Evolutionary conservation across 2,329 filamentous ascomycete genomes (phyloP), one percentile per base, ranked within the genome.

Genomic region (Aureobasidium leucospermi): DNA sequence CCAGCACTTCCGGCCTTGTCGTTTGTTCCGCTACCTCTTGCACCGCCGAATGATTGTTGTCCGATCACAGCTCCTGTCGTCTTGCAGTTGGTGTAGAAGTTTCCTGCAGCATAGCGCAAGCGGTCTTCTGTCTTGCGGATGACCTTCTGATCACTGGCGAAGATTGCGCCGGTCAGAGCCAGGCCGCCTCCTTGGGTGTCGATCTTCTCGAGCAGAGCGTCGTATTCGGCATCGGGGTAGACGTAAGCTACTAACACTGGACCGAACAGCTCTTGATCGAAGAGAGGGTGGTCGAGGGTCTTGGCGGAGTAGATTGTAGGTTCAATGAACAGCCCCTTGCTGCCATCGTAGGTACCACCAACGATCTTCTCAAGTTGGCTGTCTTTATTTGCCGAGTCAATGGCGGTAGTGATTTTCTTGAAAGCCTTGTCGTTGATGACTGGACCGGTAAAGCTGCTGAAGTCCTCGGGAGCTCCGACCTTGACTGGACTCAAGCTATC

Each of bases 81-180:
- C 72, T 83, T 83, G 70, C 78, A 81, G 69, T 83, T 83, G 59
- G 81, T 72, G 67, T 83, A 83, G 53, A 84, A 79, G 72, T 82
- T 84, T 48, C 81, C 81, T 8, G 80, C 81, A 13, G 79, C 73
- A 65, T 82, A 79, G 43, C 79, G 76, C 28, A 84, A 75, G 15
- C 71, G 72, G 28, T 79, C 74, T 68, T 81, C 77, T 1, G 80
- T 80, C 60, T 79, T 70, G 2, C 77, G 75, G 39, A 81, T 74
- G 8, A 77, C 80, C 13, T 67, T 67, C 0, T 75, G 76, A 65
- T 80, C 78, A 6, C 74, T 72, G 39, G 78, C 78, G 65, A 81
- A 81, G 49, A 81, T 73, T 4, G 76, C 72, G 8, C 79, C 79
- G 1, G 79, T 81, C 55, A 81, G 69, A 3, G 72, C 74, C 60